These are phyloP conservation scores for Pulicaria dysenterica DNA, from an alignment of 129 eudicot genomes.

Conservation along the genomic window DNA sequence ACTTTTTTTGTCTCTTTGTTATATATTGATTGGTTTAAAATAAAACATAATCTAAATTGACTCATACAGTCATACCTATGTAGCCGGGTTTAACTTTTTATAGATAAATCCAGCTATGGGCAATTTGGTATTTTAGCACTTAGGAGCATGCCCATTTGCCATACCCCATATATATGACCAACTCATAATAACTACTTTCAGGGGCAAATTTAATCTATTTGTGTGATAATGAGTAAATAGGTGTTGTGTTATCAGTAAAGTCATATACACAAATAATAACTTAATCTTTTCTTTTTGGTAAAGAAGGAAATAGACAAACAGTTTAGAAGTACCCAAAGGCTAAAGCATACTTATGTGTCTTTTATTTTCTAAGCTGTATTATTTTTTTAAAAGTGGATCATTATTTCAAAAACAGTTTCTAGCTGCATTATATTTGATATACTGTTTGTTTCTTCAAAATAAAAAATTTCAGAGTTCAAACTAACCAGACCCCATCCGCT, in stretches of 20 bases:
- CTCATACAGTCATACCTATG: not conserved
- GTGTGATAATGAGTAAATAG: not conserved
- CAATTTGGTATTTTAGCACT: conserved; percentile 12
- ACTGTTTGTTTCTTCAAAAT: not conserved
- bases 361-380: not conserved
- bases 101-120: not conserved
- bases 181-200: not conserved
- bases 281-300: not conserved
- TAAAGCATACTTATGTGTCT: not conserved
- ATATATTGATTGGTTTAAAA: not conserved
- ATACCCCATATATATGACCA: not conserved
- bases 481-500: not conserved
- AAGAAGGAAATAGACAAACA: not conserved
- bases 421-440: not conserved
- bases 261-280: not conserved
- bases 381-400: not conserved
- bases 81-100: not conserved
- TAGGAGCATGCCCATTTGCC: no score
- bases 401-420: not conserved
- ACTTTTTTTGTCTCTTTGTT: no score
- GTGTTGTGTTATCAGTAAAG: not conserved
- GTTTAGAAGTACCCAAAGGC: not conserved
- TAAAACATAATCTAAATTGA: not conserved
- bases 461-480: not conserved
- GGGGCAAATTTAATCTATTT: not conserved